Percentiles rank a stretch among this genome's conserved stretches.
These are phyloP conservation scores for Trypethelium eluteriae DNA, from an alignment of 495 filamentous ascomycete genomes.

Conservation along the genomic window DNA sequence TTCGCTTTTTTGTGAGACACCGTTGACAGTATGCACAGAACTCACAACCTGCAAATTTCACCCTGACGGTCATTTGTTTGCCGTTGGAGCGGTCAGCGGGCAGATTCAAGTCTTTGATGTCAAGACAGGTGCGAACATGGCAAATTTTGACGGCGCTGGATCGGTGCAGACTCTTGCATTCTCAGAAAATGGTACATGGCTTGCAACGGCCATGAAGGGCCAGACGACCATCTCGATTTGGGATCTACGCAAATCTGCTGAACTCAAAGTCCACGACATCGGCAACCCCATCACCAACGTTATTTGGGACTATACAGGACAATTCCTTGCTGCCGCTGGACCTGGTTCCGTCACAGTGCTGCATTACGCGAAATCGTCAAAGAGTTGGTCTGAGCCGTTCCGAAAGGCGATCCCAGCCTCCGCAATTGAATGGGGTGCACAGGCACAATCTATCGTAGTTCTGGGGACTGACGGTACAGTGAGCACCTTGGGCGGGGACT, in stretches of 20 bases:
- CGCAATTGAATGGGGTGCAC: conserved; percentile 66
- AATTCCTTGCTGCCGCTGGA: conserved; percentile 79
- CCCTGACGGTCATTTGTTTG: conserved; percentile 91
- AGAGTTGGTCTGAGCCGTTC: conserved; percentile 83
- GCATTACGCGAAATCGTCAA: conserved; percentile 73
- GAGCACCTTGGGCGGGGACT: conserved; percentile 46
- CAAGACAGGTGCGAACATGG: conserved; percentile 61
- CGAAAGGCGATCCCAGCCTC: conserved; percentile 64
- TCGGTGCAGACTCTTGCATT: conserved; percentile 70
- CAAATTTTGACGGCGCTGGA: conserved; percentile 57
- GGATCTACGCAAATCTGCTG: conserved; percentile 76
- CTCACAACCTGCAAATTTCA: conserved; percentile 79
- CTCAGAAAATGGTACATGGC: conserved; percentile 96
- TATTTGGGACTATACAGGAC: conserved; percentile 89
- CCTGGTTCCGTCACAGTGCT: conserved; percentile 76
- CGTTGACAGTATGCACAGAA: conserved; percentile 40
- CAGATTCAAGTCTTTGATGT: conserved; percentile 82
- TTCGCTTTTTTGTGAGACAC: conserved; percentile 6
- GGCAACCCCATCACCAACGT: conserved; percentile 65
- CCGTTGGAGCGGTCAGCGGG: conserved; percentile 64
- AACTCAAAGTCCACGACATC: conserved; percentile 72
- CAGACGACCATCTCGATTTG: conserved; percentile 74
- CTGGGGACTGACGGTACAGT: conserved; percentile 68
- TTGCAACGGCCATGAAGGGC: conserved; percentile 67
- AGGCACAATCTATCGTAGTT: conserved; percentile 64